These are phyloP conservation scores for Tetratostichococcus sp. DNA, from an alignment of 139 green algal species.

Conservation along the genomic window DNA sequence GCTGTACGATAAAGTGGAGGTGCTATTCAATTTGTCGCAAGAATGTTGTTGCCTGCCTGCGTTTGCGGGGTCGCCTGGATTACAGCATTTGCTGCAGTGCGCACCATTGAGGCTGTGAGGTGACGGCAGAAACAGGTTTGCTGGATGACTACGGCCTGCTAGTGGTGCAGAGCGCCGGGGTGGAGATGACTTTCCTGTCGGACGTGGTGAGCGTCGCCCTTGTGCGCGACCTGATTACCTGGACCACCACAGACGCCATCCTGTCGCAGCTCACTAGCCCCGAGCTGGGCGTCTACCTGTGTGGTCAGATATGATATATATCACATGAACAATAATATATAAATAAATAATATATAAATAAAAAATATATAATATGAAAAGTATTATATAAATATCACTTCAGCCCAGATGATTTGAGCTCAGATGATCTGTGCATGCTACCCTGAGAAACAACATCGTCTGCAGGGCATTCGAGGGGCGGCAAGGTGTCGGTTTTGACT, in stretches of 20 bases:
- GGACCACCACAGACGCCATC: slow-evolving; percentile 48
- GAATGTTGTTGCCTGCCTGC: too few species aligned
- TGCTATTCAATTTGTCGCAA: not conserved
- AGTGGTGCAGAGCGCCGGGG: not conserved
- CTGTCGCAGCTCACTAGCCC: slow-evolving; percentile 51
- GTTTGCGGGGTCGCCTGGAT: too few species aligned
- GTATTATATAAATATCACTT: too few species aligned
- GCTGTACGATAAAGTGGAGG: slow-evolving; percentile 52
- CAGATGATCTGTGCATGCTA: too few species aligned
- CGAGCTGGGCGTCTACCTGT: slow-evolving; percentile 37
- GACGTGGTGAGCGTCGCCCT: slow-evolving; percentile 66
- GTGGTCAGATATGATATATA: slow-evolving; percentile 37
- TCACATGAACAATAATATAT: too few species aligned
- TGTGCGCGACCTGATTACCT: slow-evolving; percentile 64
- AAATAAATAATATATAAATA: too few species aligned
- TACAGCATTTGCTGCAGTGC: too few species aligned
- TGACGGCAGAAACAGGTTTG: too few species aligned
- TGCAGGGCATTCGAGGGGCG: slow-evolving; percentile 52
- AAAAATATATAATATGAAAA: too few species aligned
- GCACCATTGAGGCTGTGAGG: too few species aligned
- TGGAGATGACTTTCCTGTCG: slow-evolving; percentile 30
- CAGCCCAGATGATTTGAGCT: too few species aligned
- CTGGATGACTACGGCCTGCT: too few species aligned
- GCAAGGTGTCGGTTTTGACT: slow-evolving; percentile 76
- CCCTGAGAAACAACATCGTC: not conserved